Evolutionary conservation across 73 alveolate species (phyloP).

Genomic region (Diophrys sp.): DNA sequence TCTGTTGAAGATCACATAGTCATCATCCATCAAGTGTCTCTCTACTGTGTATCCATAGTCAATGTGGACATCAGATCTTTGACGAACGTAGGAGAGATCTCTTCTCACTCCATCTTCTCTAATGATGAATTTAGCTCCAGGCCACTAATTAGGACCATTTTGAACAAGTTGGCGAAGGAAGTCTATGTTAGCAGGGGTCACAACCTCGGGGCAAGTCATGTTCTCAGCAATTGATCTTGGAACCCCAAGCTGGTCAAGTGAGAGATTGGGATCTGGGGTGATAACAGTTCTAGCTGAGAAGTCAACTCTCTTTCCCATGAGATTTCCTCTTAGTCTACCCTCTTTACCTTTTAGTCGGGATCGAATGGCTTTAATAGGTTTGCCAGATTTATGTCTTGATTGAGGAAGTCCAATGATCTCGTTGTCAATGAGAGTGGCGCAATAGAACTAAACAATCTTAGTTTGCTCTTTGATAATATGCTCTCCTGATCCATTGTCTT

Average conservation of each 20-base stretch:
- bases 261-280: slow-evolving; percentile 99
- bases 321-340: slow-evolving; percentile 99
- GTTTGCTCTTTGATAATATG: slow-evolving; percentile 70
- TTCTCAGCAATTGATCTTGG: slow-evolving; percentile 94
- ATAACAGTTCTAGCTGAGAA: slow-evolving; percentile 99
- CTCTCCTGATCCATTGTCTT: slow-evolving; percentile 48
- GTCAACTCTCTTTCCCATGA: slow-evolving; percentile 99
- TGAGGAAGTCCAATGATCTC: slow-evolving; percentile 83
- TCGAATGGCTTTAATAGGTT: slow-evolving; percentile 90
- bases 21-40: slow-evolving; percentile 97
- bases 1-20: slow-evolving; percentile 98
- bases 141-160: slow-evolving; percentile 94
- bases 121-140: slow-evolving; percentile 96
- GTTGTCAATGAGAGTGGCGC: slow-evolving; percentile 94
- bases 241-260: slow-evolving; percentile 98
- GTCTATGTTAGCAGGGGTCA: slow-evolving; percentile 88
- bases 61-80: slow-evolving; percentile 79
- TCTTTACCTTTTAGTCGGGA: slow-evolving; percentile 98
- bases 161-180: slow-evolving; percentile 75
- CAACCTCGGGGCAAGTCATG: slow-evolving; percentile 98
- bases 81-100: slow-evolving; percentile 76
- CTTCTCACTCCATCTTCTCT: slow-evolving; percentile 83
- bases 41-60: slow-evolving; percentile 95
- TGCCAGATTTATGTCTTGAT: slow-evolving; percentile 80
- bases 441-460: slow-evolving; percentile 77